A percentile compares a stretch with the other conserved stretches of the same genome.
These are phyloP conservation scores for Gaeumannomyces sp. DNA, from an alignment of 2,329 filamentous ascomycete species.

Conservation along the genomic window DNA sequence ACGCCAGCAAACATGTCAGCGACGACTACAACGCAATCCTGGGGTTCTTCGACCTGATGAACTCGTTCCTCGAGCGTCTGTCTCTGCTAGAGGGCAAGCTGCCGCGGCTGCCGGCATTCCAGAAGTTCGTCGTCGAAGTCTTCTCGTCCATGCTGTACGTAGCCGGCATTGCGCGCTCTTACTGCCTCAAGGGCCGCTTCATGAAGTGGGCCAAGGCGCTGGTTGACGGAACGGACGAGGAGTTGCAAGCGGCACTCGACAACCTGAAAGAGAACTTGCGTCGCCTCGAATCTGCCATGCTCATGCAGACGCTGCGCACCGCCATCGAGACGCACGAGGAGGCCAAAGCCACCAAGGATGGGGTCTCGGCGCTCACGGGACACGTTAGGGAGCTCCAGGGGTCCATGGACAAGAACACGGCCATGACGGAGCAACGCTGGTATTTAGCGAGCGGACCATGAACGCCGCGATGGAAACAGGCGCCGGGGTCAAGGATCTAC, in stretches of 20 bases:
- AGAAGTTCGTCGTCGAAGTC: slow-evolving; percentile 10
- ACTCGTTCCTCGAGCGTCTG: slow-evolving; percentile 12
- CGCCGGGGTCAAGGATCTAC: neutral
- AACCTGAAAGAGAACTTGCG: slow-evolving; percentile 11
- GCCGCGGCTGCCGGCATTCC: slow-evolving; percentile 10
- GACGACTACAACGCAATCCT: slow-evolving; percentile 32
- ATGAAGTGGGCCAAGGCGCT: slow-evolving; percentile 13
- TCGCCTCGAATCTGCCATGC: slow-evolving; percentile 7
- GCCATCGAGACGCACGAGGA: slow-evolving; percentile 3
- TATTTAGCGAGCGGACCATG: neutral
- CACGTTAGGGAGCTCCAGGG: slow-evolving; percentile 1
- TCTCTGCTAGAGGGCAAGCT: slow-evolving; percentile 11
- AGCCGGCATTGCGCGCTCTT: slow-evolving; percentile 10
- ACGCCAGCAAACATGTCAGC: slow-evolving; percentile 22
- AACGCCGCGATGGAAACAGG: neutral
- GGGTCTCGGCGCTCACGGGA: neutral
- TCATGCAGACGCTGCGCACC: slow-evolving; percentile 4
- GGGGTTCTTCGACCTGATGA: slow-evolving; percentile 28
- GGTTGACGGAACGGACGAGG: slow-evolving; percentile 10
- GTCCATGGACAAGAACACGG: slow-evolving; percentile 6
- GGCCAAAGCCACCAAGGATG: slow-evolving; percentile 2
- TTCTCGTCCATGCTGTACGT: slow-evolving; percentile 15
- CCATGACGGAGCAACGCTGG: slow-evolving; percentile 2
- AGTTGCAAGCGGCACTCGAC: slow-evolving; percentile 11
- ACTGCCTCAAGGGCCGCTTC: slow-evolving; percentile 11